Evolutionary conservation across 768 basidiomycete species (phyloP), one percentile per base, ranked within the genome.

Genomic region (Pulveroboletus frians): DNA sequence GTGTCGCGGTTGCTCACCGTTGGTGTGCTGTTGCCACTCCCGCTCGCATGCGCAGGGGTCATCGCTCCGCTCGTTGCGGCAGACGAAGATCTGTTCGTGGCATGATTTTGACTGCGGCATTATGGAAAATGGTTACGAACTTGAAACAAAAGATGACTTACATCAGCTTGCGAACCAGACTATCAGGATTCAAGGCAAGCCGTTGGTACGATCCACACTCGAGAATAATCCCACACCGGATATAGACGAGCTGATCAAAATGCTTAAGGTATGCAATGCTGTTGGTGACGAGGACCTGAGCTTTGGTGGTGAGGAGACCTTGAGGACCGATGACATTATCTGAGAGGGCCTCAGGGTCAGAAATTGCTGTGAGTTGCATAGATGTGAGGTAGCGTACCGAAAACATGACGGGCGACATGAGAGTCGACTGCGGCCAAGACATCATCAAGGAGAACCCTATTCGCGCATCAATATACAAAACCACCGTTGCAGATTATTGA

Each of bases 321-420:
- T 81, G 72, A 3, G 92, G 91, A 2, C 92, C 92, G 47, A 95
- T 85, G 35, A 94, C 88, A 42, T 88, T 76, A 57, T 92, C 91
- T 87, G 18, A 51, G 43, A 39, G 18, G 58, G 46, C 15, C 56
- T 9, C 3, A 15, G 36, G 17, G 9, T 49, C 21, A 58, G 37
- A 48, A 1, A 26, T 18, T 4, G 43, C 32, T 26, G 34, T 30
- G 13, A 29, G 29, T 1, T 8, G n/a, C n/a, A n/a, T n/a, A 26
- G 21, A 9, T 47, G 1, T 8, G 13, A 7, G 5, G 53, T 31
- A 9, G 7, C 51, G 9, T 56, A 86, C 88, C 85, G 54, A 92
- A 92, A 14, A 93, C 74, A 62, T 93, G 91, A 4, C 86, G 80
- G 13, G 88, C 88, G 34, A 92, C 90, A 65, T 92, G 89, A n/a